Evolutionary conservation across 83 land plant genomes (phyloP).

Genomic region (Picea abies): DNA sequence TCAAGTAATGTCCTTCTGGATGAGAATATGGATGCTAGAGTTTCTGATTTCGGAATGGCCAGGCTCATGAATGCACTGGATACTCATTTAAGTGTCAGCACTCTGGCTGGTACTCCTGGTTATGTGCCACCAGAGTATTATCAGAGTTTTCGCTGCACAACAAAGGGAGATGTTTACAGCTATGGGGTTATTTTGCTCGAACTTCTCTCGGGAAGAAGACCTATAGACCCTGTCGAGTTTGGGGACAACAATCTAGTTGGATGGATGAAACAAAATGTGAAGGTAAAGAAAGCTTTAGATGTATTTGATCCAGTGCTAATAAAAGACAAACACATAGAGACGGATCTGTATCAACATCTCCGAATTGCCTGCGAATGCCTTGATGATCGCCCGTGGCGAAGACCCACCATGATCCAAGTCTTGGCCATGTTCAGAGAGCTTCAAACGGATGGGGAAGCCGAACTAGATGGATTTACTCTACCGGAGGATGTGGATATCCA

Average conservation of each 20-base stretch:
- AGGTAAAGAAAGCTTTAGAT: slow-evolving; percentile 40
- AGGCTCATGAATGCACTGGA: slow-evolving; percentile 60
- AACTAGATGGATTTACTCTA: slow-evolving; percentile 15
- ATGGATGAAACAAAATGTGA: slow-evolving; percentile 69
- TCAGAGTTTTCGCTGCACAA: slow-evolving; percentile 75
- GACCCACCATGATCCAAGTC: slow-evolving; percentile 88
- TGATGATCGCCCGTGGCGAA: slow-evolving; percentile 55
- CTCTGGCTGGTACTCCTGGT: slow-evolving; percentile 81
- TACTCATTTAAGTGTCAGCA: slow-evolving; percentile 74
- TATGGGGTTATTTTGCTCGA: slow-evolving; percentile 67
- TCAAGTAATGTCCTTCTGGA: slow-evolving; percentile 82
- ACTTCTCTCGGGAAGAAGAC: slow-evolving; percentile 65
- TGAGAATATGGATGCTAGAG: slow-evolving; percentile 65
- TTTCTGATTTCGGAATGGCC: slow-evolving; percentile 89
- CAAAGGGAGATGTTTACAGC: slow-evolving; percentile 79
- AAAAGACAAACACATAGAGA: slow-evolving; percentile 33
- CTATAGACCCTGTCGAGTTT: slow-evolving; percentile 57
- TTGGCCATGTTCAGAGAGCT: slow-evolving; percentile 86
- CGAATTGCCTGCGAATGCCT: slow-evolving; percentile 70
- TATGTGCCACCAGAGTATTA: slow-evolving; percentile 84
- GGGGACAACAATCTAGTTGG: slow-evolving; percentile 80
- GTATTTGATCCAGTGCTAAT: slow-evolving; percentile 57
- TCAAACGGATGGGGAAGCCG: slow-evolving; percentile 41
- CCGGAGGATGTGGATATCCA: slow-evolving; percentile 12
- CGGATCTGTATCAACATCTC: slow-evolving; percentile 57